phyloP scores from a whole-genome alignment of 306 rosid genomes.

The Castanea mollissima region DNA sequence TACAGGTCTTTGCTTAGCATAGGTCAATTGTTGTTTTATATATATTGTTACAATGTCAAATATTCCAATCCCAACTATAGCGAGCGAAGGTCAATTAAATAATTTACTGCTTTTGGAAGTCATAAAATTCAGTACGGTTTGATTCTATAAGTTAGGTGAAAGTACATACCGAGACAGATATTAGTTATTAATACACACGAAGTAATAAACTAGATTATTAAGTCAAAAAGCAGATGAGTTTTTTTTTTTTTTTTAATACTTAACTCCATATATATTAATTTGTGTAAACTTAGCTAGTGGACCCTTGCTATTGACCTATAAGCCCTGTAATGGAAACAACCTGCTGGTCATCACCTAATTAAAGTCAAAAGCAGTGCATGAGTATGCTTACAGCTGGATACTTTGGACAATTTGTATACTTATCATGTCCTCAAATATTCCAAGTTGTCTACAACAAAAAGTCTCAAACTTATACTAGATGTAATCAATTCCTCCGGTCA shows the following conservation, averaged over 20 bases:
- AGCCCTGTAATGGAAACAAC: background rate
- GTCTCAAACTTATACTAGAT: background rate
- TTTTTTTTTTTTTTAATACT: background rate
- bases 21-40: background rate
- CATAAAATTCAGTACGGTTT: background rate
- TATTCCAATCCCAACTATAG: background rate
- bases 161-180: background rate
- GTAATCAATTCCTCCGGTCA: constrained; percentile 23
- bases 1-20: background rate
- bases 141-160: constrained; percentile 5
- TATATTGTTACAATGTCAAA: background rate
- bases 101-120: background rate
- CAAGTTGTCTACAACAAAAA: background rate
- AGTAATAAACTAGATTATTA: background rate
- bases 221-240: constrained; percentile 20
- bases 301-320: constrained; percentile 19
- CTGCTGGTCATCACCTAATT: background rate
- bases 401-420: constrained; percentile 21
- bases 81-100: background rate
- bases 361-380: background rate
- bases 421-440: background rate
- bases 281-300: constrained; percentile 1
- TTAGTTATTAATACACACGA: background rate
- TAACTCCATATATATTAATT: background rate
- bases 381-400: constrained; percentile 7